Conservation (phyloP, 257 asterid genomes). For the Ilex aquifolium region DNA sequence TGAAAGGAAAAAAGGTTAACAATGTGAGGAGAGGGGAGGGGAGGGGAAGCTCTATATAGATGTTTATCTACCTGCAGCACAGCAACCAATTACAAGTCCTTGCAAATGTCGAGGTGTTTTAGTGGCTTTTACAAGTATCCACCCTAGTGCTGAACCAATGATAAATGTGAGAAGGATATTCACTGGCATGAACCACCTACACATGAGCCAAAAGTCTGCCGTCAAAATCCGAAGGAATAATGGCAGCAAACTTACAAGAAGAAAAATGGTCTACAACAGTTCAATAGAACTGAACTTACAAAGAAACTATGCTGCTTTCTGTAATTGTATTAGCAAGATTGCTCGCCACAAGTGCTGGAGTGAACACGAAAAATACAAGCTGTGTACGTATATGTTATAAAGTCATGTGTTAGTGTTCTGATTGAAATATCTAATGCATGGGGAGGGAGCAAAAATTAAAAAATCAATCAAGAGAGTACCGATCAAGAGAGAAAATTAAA, state of each 20-base stretch:
- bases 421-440: too few relatives aligned
- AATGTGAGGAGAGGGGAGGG: too few relatives aligned
- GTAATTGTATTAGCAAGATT: constrained; percentile 30
- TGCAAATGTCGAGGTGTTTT: constrained; percentile 20
- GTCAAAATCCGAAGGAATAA: too few relatives aligned
- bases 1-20: too few relatives aligned
- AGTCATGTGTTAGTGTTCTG: not conserved
- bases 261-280: too few relatives aligned
- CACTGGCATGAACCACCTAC: constrained; percentile 38
- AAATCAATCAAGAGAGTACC: too few relatives aligned
- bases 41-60: too few relatives aligned
- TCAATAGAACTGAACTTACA: constrained; percentile 14
- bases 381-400: constrained; percentile 1
- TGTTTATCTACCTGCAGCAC: constrained; percentile 28
- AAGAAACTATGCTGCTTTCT: constrained; percentile 14
- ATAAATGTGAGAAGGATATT: constrained; percentile 27
- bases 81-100: constrained; percentile 37
- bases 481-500: too few relatives aligned
- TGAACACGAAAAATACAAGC: constrained; percentile 33
- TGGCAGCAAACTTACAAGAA: too few relatives aligned
- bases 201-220: too few relatives aligned
- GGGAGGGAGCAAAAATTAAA: too few relatives aligned
- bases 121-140: constrained; percentile 27
- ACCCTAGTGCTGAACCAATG: constrained; percentile 32
- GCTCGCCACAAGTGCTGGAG: constrained; percentile 26